Base-by-base conservation (phyloP, 2,329 filamentous ascomycete genomes). In the Phaeophleospora eucalypticola region DNA sequence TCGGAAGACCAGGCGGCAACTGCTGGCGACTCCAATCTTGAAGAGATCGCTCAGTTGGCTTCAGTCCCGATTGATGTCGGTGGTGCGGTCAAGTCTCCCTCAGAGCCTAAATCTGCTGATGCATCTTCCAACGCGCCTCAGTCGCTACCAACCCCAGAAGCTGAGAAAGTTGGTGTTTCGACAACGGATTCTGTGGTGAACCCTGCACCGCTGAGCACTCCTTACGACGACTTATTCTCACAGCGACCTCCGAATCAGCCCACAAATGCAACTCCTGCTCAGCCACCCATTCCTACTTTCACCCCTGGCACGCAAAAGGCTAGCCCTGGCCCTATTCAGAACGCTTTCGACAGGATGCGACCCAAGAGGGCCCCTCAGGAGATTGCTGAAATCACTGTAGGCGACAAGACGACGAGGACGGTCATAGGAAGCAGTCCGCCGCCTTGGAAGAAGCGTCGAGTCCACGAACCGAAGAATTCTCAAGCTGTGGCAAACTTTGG, bases 321-420 rank as follows among this genome's bases (percentile, higher is more conserved):
- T 18, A 69, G 67, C 2, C 66, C 70, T 14, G 75, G 75, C 36
- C 61, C 73, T 0, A 69, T 84, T 18, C 76, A 78, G 42, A 81
- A 76, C 59, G 81, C 81, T 1, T 83, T 83, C 56, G 79, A 83
- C 62, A 74, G 78, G 15, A 83, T 84, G 79, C 74, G 81, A 14
- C 75, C 78, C 1, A 85, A 81, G 60, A 77, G 84, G 27, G 70
- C 77, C 2, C 76, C 78, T 1, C 69, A 76, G 20, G 82, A 87
- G 58, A 71, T 83, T 42, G 86, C 86, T 16, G 87, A 84, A 2
- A 86, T 91, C 39, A 89, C 84, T 0, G 80, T 91, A 44, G 87
- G 86, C 1, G 75, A 83, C 51, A 77, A 76, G 37, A 87, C 83
- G 0, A 84, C 80, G 0, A 83, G 82, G 16, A 75, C 81, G 24